These are phyloP conservation scores for Chimonanthus praecox DNA, from an alignment of 164 flowering plant species.

Conservation along the genomic window DNA sequence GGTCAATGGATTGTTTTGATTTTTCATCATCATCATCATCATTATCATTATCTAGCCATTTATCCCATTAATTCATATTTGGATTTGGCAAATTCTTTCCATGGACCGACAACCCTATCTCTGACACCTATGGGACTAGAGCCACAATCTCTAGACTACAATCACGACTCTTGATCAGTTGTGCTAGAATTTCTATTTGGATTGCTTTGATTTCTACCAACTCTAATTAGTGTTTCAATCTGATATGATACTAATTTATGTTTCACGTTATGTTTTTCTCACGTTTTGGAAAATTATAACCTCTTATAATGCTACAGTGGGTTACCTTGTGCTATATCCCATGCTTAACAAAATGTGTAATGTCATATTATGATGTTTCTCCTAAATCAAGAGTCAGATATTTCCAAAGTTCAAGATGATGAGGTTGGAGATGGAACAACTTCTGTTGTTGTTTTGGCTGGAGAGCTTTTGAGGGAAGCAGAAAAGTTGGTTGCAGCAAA, in stretches of 20 bases:
- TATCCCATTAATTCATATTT: too few species aligned
- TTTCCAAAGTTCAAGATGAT: conserved; percentile 98
- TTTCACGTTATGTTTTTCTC: not conserved
- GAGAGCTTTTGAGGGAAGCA: conserved; percentile 92
- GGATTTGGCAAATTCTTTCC: too few species aligned
- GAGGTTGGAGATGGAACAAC: conserved; percentile 99
- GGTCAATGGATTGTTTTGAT: not conserved
- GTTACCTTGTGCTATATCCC: not conserved
- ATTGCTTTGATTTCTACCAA: too few species aligned
- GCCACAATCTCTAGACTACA: too few species aligned
- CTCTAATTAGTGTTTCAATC: not conserved
- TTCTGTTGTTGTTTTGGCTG: conserved; percentile 97
- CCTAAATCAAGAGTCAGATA: conserved; percentile 49
- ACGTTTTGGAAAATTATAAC: not conserved
- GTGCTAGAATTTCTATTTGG: too few species aligned
- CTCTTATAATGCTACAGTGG: not conserved
- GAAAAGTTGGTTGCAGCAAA: conserved; percentile 81
- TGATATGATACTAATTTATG: not conserved
- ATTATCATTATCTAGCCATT: too few species aligned
- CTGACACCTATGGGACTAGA: too few species aligned
- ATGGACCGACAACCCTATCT: too few species aligned
- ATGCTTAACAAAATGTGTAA: not conserved
- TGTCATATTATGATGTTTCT: conserved; percentile 4
- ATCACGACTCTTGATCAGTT: too few species aligned
- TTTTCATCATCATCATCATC: too few species aligned